Evolutionary conservation across 345 rosid species (phyloP).

Genomic region (Lepidium didymum): DNA sequence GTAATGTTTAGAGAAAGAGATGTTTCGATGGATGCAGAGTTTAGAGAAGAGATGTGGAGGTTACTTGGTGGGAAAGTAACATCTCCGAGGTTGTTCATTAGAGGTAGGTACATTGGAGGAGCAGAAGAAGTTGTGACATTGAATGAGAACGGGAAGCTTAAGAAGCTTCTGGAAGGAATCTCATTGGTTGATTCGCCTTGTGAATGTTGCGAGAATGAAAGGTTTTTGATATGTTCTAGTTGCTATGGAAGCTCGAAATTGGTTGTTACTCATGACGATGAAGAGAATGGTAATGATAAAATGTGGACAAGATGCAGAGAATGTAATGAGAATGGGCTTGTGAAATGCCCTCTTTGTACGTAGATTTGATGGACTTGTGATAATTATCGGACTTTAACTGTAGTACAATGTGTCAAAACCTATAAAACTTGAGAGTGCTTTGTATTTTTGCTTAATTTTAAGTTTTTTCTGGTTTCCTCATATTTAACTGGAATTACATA

Average conservation of each 20-base stretch:
- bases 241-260: constrained; percentile 76
- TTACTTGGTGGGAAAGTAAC: constrained; percentile 43
- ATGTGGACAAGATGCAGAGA: constrained; percentile 42
- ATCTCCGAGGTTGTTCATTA: constrained; percentile 76
- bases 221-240: constrained; percentile 58
- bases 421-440: background rate
- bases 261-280: constrained; percentile 11
- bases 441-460: background rate
- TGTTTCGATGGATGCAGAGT: constrained; percentile 67
- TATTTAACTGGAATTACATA: too few species aligned
- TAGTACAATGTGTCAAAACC: background rate
- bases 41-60: constrained; percentile 74
- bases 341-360: constrained; percentile 52
- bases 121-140: constrained; percentile 64
- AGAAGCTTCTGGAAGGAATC: constrained; percentile 48
- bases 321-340: constrained; percentile 85
- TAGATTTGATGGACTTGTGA: background rate
- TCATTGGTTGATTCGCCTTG: constrained; percentile 32
- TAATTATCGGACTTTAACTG: background rate
- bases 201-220: constrained; percentile 39
- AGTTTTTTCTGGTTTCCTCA: background rate
- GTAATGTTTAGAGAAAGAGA: constrained; percentile 59
- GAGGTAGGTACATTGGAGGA: constrained; percentile 78
- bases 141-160: constrained; percentile 80
- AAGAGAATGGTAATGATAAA: constrained; percentile 18